phyloP scores from a whole-genome alignment of 257 asterid species.

The Solanum paucissectum region DNA sequence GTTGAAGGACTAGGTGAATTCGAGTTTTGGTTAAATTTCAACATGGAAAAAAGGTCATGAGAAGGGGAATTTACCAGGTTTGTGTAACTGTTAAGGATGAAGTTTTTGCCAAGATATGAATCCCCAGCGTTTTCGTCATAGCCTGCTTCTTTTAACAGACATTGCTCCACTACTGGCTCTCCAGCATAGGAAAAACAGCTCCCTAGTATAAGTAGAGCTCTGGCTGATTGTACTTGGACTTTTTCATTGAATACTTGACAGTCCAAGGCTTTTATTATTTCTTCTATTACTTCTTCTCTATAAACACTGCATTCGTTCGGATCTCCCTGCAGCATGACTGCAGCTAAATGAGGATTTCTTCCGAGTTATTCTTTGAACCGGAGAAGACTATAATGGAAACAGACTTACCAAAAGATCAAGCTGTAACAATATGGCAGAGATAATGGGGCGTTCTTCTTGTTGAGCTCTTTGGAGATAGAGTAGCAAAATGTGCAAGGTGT shows the following conservation, averaged over 20 bases:
- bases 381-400: background rate
- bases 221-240: slow-evolving; percentile 47
- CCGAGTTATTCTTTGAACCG: background rate
- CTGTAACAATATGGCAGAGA: slow-evolving; percentile 55
- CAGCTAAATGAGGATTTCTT: slow-evolving; percentile 1
- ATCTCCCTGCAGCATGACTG: slow-evolving; percentile 41
- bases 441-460: slow-evolving; percentile 46
- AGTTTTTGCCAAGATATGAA: slow-evolving; percentile 10
- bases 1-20: background rate
- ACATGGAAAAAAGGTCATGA: background rate
- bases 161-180: slow-evolving; percentile 41
- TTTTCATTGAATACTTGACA: slow-evolving; percentile 37
- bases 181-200: slow-evolving; percentile 74
- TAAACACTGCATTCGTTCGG: slow-evolving; percentile 40
- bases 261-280: slow-evolving; percentile 40
- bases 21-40: background rate
- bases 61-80: slow-evolving; percentile 20
- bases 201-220: slow-evolving; percentile 53
- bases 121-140: slow-evolving; percentile 11
- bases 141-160: slow-evolving; percentile 59
- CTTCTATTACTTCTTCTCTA: slow-evolving; percentile 72
- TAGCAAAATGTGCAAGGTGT: slow-evolving; percentile 46
- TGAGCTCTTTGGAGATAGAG: slow-evolving; percentile 46
- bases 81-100: background rate
- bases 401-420: slow-evolving; percentile 65